Conservation (phyloP, 768 basidiomycete species). For the Boletus eberwhitei region DNA sequence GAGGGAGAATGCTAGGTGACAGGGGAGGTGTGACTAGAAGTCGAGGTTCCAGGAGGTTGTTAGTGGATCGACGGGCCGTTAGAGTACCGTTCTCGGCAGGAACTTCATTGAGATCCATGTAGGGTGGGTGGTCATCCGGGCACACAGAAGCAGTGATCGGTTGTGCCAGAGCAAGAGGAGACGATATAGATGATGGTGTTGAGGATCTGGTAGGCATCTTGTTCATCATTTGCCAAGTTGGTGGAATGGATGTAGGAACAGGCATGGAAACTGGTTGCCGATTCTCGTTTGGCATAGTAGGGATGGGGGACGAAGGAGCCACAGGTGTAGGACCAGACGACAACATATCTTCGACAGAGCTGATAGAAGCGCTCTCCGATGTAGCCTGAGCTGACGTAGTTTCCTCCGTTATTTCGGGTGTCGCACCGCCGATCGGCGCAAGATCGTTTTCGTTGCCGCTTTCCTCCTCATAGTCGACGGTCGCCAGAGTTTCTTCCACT, state of each 20-base stretch:
- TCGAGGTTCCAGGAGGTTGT: conserved; percentile 62
- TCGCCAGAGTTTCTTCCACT: conserved; percentile 65
- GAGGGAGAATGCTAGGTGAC: conserved; percentile 56
- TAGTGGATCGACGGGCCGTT: conserved; percentile 62
- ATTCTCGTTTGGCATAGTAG: conserved; percentile 18
- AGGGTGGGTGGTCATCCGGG: conserved; percentile 58
- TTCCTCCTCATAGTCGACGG: conserved; percentile 54
- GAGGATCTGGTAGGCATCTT: conserved; percentile 74
- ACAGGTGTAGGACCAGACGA: conserved; percentile 69
- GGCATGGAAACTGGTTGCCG: conserved; percentile 32
- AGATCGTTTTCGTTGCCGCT: conserved; percentile 43
- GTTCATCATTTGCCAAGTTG: conserved; percentile 39
- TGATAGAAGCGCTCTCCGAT: conserved; percentile 17
- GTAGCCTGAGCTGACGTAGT: conserved; percentile 5
- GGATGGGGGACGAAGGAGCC: conserved; percentile 48
- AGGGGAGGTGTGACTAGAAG: conserved; percentile 71
- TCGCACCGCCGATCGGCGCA: conserved; percentile 27
- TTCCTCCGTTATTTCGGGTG: conserved; percentile 24
- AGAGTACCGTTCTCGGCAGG: conserved; percentile 40
- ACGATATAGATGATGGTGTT: conserved; percentile 85
- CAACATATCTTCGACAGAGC: conserved; percentile 25
- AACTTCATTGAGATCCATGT: conserved; percentile 62
- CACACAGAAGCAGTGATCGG: conserved; percentile 73
- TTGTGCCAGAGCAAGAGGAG: conserved; percentile 79
- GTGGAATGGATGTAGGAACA: conserved; percentile 42